Conservation (phyloP, 1,139 yeast genomes). For the Geotrichum macrosporum region DNA sequence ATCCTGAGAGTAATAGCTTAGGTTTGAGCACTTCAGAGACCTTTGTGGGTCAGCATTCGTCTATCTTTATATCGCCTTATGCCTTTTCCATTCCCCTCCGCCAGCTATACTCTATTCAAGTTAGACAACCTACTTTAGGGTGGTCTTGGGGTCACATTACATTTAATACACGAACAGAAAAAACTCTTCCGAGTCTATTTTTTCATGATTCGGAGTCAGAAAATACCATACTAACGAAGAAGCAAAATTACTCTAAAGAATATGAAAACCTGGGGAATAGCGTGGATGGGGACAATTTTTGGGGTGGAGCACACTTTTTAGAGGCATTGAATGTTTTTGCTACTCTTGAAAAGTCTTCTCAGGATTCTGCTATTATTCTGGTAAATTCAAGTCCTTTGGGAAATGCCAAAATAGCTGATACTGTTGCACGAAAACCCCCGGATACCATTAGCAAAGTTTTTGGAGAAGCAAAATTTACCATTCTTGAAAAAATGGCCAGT, state of each 20-base stretch:
- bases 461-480: constrained; percentile 76
- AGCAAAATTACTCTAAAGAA: background rate
- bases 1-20: constrained; percentile 28
- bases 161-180: constrained; percentile 60
- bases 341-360: constrained; percentile 59
- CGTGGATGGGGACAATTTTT: constrained; percentile 50
- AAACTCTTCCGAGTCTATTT: constrained; percentile 75
- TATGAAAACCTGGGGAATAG: background rate
- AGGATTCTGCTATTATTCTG: constrained; percentile 67
- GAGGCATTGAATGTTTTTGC: constrained; percentile 50
- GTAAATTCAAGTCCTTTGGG: constrained; percentile 80
- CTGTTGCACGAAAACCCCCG: constrained; percentile 36
- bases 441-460: constrained; percentile 37
- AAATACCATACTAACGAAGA: constrained; percentile 38
- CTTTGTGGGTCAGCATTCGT: constrained; percentile 50
- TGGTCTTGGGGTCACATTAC: constrained; percentile 91
- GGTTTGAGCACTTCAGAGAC: constrained; percentile 30
- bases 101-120: constrained; percentile 70
- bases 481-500: constrained; percentile 78
- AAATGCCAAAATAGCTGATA: constrained; percentile 68
- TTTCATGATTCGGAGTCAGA: constrained; percentile 88
- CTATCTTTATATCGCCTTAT: constrained; percentile 54
- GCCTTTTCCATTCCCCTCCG: constrained; percentile 60
- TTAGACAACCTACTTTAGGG: constrained; percentile 76
- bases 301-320: constrained; percentile 89